Base-by-base conservation (phyloP, 2,329 filamentous ascomycete genomes). In the Xylaria polymorpha region DNA sequence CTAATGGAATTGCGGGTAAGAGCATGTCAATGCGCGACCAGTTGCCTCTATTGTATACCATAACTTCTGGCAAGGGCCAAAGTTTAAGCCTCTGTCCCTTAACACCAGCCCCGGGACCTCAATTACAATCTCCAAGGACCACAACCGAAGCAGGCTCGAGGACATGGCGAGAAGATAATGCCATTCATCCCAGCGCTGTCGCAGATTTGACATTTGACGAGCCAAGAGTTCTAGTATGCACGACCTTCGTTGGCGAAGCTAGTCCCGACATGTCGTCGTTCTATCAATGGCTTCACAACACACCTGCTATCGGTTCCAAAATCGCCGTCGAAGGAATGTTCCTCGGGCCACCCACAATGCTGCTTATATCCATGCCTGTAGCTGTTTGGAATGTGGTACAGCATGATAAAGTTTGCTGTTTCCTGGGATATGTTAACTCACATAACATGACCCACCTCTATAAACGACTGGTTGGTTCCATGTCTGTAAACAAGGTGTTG, bases 291-390 rank as follows among this genome's bases (percentile, higher is more conserved):
- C 82, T 91, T n/a, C 85, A 88, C 55, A 86, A 87, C 71, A 85
- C 85, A 0, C 87, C 88, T 1, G 79, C 85, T 0, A 83, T 87
- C 3, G 86, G 86, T 0, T 83, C 86, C 18, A 88, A 87, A 72
- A 87, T 91, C 66, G 83, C 85, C 7, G 88, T 91, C 4, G 89
- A 91, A 75, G 89, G 88, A 72, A 91, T 91, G 87, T 91, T 91
- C 71, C 80, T 91, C 20, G 89, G 89, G 0, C 89, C 89, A 0
- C 88, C 89, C 0, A 91, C 89, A 0, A 90, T 91, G 82, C 80
- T 91, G 9, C 80, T 91, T 37, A 88, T 91, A 63, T 91, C 89
- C 4, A 91, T 91, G 86, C 88, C 89, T 4, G 83, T 86, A 66
- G 83, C 85, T 5, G 83, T 91, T 15, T 91, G 88, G 87, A 88